phyloP scores from a whole-genome alignment of 306 rosid genomes.

The Quercus robur region DNA sequence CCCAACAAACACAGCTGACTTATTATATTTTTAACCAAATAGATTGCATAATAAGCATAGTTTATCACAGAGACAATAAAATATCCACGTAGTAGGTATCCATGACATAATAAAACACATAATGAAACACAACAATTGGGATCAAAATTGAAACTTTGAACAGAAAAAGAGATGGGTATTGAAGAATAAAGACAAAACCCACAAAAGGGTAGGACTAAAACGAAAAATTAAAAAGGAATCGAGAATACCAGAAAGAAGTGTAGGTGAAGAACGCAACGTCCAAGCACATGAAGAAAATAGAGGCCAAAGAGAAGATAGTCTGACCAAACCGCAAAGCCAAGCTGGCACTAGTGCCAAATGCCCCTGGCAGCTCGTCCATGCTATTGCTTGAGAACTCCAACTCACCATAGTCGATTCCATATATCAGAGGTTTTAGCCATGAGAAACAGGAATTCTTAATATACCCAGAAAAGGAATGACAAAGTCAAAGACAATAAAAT shows the following conservation, averaged over 20 bases:
- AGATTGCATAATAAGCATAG: background rate
- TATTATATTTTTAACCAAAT: background rate
- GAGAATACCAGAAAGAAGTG: constrained; percentile 74
- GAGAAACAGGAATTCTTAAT: background rate
- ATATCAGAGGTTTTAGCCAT: constrained; percentile 15
- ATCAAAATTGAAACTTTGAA: background rate
- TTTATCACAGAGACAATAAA: background rate
- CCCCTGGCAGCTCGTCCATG: constrained; percentile 88
- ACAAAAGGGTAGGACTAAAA: constrained; percentile 7
- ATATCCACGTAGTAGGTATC: background rate
- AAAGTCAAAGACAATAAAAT: background rate
- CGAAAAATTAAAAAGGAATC: background rate
- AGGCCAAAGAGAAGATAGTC: constrained; percentile 73
- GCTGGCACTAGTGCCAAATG: constrained; percentile 92
- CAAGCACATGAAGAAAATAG: constrained; percentile 87
- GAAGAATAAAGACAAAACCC: background rate
- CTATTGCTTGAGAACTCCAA: constrained; percentile 17
- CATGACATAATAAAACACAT: no score
- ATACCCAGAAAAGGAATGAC: background rate
- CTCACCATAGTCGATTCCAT: constrained; percentile 27
- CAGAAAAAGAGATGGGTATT: constrained; percentile 13
- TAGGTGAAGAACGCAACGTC: constrained; percentile 73
- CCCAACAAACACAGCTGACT: background rate
- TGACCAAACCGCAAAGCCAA: constrained; percentile 93
- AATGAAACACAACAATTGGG: background rate